These are phyloP conservation scores for sunflower (Helianthus annuus) DNA, from an alignment of 129 eudicot genomes.

Conservation along the genomic window HanXRQr2.0-SUNRISE NC_035445.2:1797977-1798476, in stretches of 20 bases:
- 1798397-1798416: not conserved
- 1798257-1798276: not conserved
- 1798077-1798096: too few species aligned
- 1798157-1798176: too few species aligned
- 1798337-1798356: not conserved
- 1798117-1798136: too few species aligned
- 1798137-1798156: too few species aligned
- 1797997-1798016: too few species aligned
- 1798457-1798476: not conserved
- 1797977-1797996: too few species aligned
- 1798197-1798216: not conserved
- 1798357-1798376: not conserved
- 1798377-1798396: not conserved
- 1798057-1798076: too few species aligned
- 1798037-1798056: too few species aligned
- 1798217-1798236: not conserved
- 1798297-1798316: not conserved
- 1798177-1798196: too few species aligned
- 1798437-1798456: not conserved
- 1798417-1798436: not conserved
- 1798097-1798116: too few species aligned
- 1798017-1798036: too few species aligned
- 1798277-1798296: not conserved
- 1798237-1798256: not conserved
- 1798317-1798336: not conserved